Evolutionary conservation across 1,284 basidiomycete species (phyloP).

Genomic region (Entoloma clypeatum): DNA sequence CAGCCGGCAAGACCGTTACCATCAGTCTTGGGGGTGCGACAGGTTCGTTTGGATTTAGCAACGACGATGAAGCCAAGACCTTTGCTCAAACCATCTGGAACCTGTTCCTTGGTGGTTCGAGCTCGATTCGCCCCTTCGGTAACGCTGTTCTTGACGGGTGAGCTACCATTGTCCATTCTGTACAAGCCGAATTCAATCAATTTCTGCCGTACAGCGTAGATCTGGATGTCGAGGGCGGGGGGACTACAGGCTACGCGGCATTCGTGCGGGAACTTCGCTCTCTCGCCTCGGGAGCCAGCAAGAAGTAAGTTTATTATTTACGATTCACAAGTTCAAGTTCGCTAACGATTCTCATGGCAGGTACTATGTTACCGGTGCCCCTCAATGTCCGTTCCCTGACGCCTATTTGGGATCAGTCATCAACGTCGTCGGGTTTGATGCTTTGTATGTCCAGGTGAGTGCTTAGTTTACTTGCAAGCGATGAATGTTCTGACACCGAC

Average conservation of each 20-base stretch:
- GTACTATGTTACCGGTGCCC: slow-evolving; percentile 61
- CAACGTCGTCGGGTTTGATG: slow-evolving; percentile 55
- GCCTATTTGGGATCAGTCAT: slow-evolving; percentile 51
- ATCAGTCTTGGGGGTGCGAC: slow-evolving; percentile 62
- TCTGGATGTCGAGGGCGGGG: slow-evolving; percentile 64
- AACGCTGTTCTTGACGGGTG: slow-evolving; percentile 63
- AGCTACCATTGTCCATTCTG: slow-evolving; percentile 13
- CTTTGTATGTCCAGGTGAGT: slow-evolving; percentile 54
- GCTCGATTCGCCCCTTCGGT: slow-evolving; percentile 56
- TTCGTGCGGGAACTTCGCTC: slow-evolving; percentile 52
- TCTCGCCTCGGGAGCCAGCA: slow-evolving; percentile 45
- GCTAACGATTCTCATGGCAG: slow-evolving; percentile 28
- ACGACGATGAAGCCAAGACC: slow-evolving; percentile 45
- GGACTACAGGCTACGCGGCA: slow-evolving; percentile 44
- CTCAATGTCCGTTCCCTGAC: slow-evolving; percentile 68
- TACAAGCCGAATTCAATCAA: neutral
- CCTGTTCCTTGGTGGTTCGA: slow-evolving; percentile 58
- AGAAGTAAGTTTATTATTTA: slow-evolving; percentile 35
- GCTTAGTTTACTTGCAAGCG: neutral
- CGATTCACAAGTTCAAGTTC: neutral
- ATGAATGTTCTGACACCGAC: neutral
- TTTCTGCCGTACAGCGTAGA: slow-evolving; percentile 42
- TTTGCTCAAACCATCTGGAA: slow-evolving; percentile 65
- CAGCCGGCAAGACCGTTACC: slow-evolving; percentile 62
- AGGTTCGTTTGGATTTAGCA: slow-evolving; percentile 47